These are phyloP conservation scores for Crithidia thermophila DNA, from an alignment of 208 protist species.

Conservation along the genomic window DNA sequence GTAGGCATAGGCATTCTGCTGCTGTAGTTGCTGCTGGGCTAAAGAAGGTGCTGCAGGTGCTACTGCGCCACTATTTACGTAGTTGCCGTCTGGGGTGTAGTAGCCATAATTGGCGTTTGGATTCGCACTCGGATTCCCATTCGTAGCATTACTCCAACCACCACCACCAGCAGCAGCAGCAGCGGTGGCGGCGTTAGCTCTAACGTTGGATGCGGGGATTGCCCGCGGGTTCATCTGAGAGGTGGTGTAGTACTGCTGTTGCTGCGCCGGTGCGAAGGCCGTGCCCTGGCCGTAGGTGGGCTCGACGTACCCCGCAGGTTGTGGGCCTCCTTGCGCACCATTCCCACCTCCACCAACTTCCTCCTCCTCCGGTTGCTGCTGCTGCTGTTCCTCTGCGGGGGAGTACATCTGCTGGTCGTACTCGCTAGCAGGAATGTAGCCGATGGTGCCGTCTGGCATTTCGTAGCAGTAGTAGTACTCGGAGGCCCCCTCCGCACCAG, in stretches of 20 bases:
- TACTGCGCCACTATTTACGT: too few species aligned
- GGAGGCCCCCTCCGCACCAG: background rate
- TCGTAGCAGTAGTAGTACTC: slow-evolving; percentile 36
- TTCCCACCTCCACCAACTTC: background rate
- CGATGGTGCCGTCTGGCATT: slow-evolving; percentile 29
- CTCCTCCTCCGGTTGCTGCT: slow-evolving; percentile 13
- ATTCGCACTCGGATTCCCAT: too few species aligned
- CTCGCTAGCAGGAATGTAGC: slow-evolving; percentile 20
- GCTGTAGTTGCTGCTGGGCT: too few species aligned
- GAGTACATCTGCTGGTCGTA: slow-evolving; percentile 29
- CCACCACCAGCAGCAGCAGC: too few species aligned
- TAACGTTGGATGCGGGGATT: too few species aligned
- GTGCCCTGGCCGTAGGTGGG: slow-evolving; percentile 6
- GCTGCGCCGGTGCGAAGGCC: slow-evolving; percentile 13
- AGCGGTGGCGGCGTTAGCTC: too few species aligned
- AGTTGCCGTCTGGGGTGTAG: too few species aligned
- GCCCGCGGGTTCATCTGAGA: slow-evolving; percentile 21
- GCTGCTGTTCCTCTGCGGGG: background rate
- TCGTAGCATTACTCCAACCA: too few species aligned
- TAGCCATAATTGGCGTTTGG: too few species aligned
- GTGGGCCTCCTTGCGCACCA: background rate
- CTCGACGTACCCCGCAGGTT: slow-evolving; percentile 14
- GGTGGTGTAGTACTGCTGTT: background rate
- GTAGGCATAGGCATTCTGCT: too few species aligned
- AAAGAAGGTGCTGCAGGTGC: too few species aligned